These are phyloP conservation scores for Draba incana DNA, from an alignment of 345 rosid species.

Conservation along the genomic window DNA sequence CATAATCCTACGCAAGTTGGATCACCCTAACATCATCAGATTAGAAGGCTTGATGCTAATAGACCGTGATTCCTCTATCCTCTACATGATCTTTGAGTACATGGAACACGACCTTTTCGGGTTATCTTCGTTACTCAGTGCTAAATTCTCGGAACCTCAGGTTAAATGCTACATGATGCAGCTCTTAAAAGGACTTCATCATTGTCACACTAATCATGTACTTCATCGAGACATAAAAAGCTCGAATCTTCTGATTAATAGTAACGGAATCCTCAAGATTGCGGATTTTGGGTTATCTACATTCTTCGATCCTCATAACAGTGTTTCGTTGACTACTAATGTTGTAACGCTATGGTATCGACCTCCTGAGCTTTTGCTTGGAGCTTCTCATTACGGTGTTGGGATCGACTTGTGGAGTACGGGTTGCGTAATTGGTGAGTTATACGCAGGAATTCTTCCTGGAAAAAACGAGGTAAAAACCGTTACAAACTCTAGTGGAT, in stretches of 20 bases:
- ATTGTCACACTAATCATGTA: conserved; percentile 75
- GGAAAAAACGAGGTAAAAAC: conserved; percentile 84
- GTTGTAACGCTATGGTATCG: conserved; percentile 97
- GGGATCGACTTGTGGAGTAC: conserved; percentile 92
- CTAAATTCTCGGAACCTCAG: conserved; percentile 81
- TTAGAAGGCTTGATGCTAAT: conserved; percentile 83
- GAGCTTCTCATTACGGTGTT: conserved; percentile 74
- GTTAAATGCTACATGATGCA: conserved; percentile 91
- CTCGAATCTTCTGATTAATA: conserved; percentile 83
- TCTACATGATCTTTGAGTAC: conserved; percentile 89
- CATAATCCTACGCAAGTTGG: conserved; percentile 68
- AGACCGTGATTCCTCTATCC: conserved; percentile 51
- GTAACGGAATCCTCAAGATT: conserved; percentile 78
- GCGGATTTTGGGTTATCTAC: conserved; percentile 94
- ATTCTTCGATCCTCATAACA: conserved; percentile 62
- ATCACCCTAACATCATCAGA: conserved; percentile 89
- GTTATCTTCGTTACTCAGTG: conserved; percentile 71
- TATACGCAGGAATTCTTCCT: conserved; percentile 79
- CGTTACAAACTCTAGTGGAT: conserved; percentile 11
- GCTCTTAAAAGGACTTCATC: conserved; percentile 89
- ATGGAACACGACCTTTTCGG: conserved; percentile 98
- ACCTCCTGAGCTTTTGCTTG: conserved; percentile 93
- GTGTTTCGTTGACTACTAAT: conserved; percentile 70
- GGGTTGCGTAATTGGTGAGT: conserved; percentile 90
- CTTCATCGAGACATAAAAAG: conserved; percentile 96